Conservation (phyloP, 495 filamentous ascomycete species). For the Penicillium bovifimosum region DNA sequence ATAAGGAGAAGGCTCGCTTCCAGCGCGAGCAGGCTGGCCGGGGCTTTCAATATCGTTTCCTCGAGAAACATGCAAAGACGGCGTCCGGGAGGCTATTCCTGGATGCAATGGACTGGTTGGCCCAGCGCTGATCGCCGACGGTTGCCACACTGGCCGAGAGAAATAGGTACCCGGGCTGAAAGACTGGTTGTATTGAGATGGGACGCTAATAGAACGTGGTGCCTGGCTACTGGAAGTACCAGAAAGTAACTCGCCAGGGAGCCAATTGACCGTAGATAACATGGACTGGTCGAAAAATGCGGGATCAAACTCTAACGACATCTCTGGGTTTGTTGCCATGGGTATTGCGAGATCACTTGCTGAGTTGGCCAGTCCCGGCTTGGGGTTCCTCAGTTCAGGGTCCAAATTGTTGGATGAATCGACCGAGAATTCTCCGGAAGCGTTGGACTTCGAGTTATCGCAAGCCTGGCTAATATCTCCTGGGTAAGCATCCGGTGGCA, state of each 20-base stretch:
- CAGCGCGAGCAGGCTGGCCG: constrained; percentile 13
- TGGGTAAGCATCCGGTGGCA: constrained; percentile 9
- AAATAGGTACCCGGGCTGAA: constrained; percentile 12
- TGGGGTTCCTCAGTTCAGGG: constrained; percentile 9
- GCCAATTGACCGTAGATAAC: constrained; percentile 35
- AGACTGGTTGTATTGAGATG: constrained; percentile 18
- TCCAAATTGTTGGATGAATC: constrained; percentile 4
- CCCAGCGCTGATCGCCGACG: constrained; percentile 21
- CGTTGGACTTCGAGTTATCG: constrained; percentile 6
- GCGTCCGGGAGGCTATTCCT: constrained; percentile 19
- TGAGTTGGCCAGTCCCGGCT: constrained; percentile 11
- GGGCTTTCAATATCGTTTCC: constrained; percentile 17
- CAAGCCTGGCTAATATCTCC: constrained; percentile 10
- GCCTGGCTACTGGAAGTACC: constrained; percentile 9
- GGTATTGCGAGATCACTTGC: constrained; percentile 17
- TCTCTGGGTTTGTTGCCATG: constrained; percentile 19
- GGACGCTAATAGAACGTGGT: constrained; percentile 5
- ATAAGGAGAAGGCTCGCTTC: constrained; percentile 18
- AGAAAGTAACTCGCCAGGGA: constrained; percentile 25
- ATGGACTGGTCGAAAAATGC: constrained; percentile 24
- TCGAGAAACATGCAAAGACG: constrained; percentile 19
- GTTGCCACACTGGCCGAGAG: constrained; percentile 27
- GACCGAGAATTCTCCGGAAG: constrained; percentile 8
- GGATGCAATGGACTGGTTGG: constrained; percentile 15
- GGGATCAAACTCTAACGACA: constrained; percentile 20